Base-by-base conservation (phyloP, 176 grass and related monocot species). In the Triticum timopheevii region DNA sequence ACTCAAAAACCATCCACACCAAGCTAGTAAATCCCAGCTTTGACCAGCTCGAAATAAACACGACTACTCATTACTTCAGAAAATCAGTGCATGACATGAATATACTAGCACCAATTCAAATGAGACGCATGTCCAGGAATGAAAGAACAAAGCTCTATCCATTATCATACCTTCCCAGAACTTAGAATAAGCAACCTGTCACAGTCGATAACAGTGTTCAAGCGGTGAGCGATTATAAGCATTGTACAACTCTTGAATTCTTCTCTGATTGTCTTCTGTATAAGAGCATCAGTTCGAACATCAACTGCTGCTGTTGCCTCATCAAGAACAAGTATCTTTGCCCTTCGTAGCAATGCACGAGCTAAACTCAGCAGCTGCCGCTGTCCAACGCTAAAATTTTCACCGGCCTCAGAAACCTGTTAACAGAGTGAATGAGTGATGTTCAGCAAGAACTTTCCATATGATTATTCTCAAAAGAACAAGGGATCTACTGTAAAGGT, bases 191-290 rank as follows among this genome's bases (percentile, higher is more conserved):
- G 93, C 85, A 99, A 88, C 45, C 94, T 89, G 62, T 99, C 97
- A 71, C 90, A 96, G 76, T 96, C 97, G 59, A 99, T 96, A n/a
- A 99, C 86, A 40, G 97, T 99, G 82, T 99, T 99, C 84, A 99
- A 70, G 13, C 97, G 85, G 45, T 99, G 97, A 30, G 97, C 97
- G 76, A 99, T 99, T 78, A 99, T 89, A 52, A 99, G 91, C 97
- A 99, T 99, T 73, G 97, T 99, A 69, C 97, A 99, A 77, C 90
- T 96, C 76, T 96, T 99, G 87, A 99, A 99, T 82, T 99, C 97
- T 80, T 99, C 97, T 83, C 97, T 83, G 58, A 99, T 99, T 77
- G 97, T 99, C 87, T 94, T 99, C 84, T 96, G 97, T 82, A 99
- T 99, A 87, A 99, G 94, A 83, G 97, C 94, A 92, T 99, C 97